phyloP scores from a whole-genome alignment of 176 grass and related monocot species.

The Ananas comosus region DNA sequence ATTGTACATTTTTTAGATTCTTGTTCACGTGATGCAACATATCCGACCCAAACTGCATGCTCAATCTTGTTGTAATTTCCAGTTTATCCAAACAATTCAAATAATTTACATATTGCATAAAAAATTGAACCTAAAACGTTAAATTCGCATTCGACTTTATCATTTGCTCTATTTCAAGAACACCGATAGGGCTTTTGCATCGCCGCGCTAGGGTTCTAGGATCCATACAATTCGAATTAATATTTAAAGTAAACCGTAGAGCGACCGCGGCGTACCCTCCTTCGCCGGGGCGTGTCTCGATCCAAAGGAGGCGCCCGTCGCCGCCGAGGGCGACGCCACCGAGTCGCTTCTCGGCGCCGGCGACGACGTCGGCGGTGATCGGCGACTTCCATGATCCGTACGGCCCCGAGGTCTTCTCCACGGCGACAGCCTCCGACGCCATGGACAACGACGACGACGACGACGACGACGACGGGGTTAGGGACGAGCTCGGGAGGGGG shows the following conservation, averaged over 20 bases:
- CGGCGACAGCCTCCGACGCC: background rate
- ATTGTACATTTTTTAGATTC: too few relatives aligned
- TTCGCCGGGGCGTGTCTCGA: slow-evolving; percentile 71
- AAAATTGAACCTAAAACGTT: too few relatives aligned
- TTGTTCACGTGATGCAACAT: too few relatives aligned
- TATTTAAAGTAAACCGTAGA: background rate
- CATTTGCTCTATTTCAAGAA: too few relatives aligned
- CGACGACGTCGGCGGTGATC: slow-evolving; percentile 64
- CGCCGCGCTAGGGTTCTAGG: background rate
- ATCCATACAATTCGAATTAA: too few relatives aligned
- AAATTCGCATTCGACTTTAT: too few relatives aligned
- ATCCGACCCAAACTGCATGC: too few relatives aligned
- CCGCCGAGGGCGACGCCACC: slow-evolving; percentile 57
- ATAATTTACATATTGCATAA: too few relatives aligned
- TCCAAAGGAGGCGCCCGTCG: slow-evolving; percentile 70
- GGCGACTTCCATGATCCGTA: slow-evolving; percentile 91
- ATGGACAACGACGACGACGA: background rate
- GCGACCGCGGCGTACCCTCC: slow-evolving; percentile 38
- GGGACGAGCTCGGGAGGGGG: background rate
- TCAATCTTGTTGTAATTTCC: too few relatives aligned
- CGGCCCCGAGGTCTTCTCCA: slow-evolving; percentile 39
- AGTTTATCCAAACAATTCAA: too few relatives aligned
- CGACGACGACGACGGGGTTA: slow-evolving; percentile 2
- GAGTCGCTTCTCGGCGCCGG: slow-evolving; percentile 45
- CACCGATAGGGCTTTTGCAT: too few relatives aligned